These are phyloP conservation scores for Mycena amicta DNA, from an alignment of 768 basidiomycete species.

Conservation along the genomic window DNA sequence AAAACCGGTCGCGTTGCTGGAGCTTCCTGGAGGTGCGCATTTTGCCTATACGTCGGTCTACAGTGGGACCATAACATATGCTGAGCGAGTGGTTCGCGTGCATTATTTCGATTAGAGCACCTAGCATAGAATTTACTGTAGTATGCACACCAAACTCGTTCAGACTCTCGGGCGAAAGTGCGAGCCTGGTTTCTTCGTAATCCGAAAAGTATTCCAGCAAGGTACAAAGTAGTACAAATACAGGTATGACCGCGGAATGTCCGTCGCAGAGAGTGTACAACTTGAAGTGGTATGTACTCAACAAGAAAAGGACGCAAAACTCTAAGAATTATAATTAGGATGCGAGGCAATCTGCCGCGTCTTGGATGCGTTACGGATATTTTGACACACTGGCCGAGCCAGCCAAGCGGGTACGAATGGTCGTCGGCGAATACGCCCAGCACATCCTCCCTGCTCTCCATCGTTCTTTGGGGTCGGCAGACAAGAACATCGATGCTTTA, in stretches of 20 bases:
- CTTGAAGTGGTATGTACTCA: no score
- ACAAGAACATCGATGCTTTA: constrained; percentile 14
- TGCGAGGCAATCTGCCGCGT: no score
- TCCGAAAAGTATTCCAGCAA: no score
- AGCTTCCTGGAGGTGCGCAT: background rate
- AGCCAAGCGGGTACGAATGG: constrained; percentile 13
- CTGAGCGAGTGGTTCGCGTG: background rate
- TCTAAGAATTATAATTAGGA: no score
- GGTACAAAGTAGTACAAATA: no score
- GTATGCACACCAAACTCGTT: no score
- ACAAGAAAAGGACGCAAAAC: no score
- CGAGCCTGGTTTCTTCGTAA: no score
- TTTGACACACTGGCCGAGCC: constrained; percentile 19
- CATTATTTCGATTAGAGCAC: background rate
- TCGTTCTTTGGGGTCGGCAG: background rate
- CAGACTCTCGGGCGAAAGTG: no score
- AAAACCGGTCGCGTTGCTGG: background rate
- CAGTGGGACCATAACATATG: constrained; percentile 9
- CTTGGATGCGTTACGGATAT: constrained; percentile 17
- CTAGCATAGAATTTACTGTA: no score
- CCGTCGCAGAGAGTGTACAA: no score
- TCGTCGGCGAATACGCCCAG: constrained; percentile 15
- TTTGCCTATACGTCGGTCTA: constrained; percentile 3
- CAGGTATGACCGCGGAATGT: no score
- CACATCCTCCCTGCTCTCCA: constrained; percentile 9